A percentile compares a stretch with the other conserved stretches of the same genome.
Conservation (phyloP, 306 rosid genomes). For the Corylus americana region DNA sequence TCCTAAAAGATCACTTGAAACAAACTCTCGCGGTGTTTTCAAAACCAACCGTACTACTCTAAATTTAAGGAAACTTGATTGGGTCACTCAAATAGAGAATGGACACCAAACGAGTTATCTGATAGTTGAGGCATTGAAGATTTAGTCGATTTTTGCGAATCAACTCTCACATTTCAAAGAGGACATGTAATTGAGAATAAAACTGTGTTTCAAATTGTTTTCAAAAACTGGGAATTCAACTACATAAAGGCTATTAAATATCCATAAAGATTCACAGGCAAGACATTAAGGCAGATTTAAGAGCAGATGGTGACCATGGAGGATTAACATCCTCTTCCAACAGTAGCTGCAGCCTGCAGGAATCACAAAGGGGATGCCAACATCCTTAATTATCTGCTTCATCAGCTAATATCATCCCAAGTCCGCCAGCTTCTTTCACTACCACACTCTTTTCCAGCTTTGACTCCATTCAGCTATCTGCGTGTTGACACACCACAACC, state of each 20-base stretch:
- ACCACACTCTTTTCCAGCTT: slow-evolving; percentile 61
- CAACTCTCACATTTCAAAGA: not conserved
- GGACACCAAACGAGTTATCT: not conserved
- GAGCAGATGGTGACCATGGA: slow-evolving; percentile 73
- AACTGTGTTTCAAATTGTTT: slow-evolving; percentile 12
- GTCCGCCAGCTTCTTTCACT: slow-evolving; percentile 71
- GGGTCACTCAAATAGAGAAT: not conserved
- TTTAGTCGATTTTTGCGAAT: not conserved
- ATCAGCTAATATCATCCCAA: slow-evolving; percentile 74
- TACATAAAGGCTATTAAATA: not conserved
- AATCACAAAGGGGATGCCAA: slow-evolving; percentile 66
- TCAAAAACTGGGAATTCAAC: slow-evolving; percentile 12
- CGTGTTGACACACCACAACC: slow-evolving; percentile 70
- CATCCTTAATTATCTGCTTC: slow-evolving; percentile 43
- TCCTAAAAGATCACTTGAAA: too few species aligned
- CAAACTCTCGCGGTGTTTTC: slow-evolving; percentile 36
- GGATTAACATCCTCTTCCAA: slow-evolving; percentile 57
- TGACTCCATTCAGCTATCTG: slow-evolving; percentile 60
- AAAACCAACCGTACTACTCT: too few species aligned
- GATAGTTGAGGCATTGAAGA: not conserved
- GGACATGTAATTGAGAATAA: not conserved
- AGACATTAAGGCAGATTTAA: slow-evolving; percentile 68
- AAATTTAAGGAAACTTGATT: not conserved
- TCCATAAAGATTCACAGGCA: not conserved
- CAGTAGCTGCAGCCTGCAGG: slow-evolving; percentile 56